phyloP scores from a whole-genome alignment of 106 monocot genomes.

The Dioscorea alata region DNA sequence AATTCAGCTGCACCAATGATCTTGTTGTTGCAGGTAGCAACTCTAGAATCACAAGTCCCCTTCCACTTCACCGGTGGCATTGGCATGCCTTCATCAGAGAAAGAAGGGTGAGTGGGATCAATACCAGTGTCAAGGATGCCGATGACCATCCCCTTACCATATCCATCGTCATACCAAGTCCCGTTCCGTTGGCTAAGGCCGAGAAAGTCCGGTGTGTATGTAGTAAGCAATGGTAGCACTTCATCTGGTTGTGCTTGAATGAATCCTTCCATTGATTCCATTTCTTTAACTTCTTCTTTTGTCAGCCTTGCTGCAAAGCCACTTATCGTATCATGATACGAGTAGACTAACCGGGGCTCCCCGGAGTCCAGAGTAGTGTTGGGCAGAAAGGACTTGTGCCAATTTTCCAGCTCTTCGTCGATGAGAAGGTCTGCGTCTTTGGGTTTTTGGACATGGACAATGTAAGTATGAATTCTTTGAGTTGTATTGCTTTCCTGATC shows the following conservation, averaged over 20 bases:
- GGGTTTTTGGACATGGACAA: conserved; percentile 1
- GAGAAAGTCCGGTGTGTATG: conserved; percentile 3
- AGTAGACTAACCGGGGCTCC: not conserved
- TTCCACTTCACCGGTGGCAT: not conserved
- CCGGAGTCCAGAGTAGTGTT: not conserved
- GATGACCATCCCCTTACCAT: conserved; percentile 7
- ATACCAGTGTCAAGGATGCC: conserved; percentile 4
- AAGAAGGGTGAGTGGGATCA: not conserved
- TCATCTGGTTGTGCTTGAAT: not conserved
- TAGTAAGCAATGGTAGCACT: not conserved
- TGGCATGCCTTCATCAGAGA: not conserved
- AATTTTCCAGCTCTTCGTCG: not conserved
- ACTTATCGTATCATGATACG: not conserved
- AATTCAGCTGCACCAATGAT: not conserved
- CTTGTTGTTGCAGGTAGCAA: conserved; percentile 7
- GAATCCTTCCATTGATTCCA: not conserved
- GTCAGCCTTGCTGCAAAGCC: conserved; percentile 11
- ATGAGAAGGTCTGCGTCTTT: not conserved
- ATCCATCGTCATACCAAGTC: not conserved
- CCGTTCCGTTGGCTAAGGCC: not conserved
- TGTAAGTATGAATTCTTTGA: not conserved
- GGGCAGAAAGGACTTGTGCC: conserved; percentile 7
- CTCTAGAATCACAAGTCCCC: not conserved
- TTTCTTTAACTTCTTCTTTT: not conserved
- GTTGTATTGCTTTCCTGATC: not conserved